A percentile compares a stretch with the other conserved stretches of the same genome.
phyloP scores from a whole-genome alignment of 225 moss, liverwort and hornwort genomes.

The Climacium dendroides region DNA sequence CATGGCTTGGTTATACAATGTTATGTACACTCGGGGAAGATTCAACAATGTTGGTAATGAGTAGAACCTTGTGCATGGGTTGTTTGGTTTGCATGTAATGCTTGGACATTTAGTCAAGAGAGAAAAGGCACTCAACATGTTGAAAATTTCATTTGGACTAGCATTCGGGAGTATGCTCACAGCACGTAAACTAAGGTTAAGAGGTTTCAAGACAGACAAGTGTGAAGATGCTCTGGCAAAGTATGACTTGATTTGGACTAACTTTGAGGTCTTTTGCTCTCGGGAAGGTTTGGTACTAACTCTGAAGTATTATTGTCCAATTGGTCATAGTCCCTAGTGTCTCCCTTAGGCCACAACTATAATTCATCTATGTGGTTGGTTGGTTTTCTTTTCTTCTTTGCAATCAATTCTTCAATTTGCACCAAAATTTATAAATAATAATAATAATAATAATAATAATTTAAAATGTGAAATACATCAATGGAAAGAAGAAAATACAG shows the following conservation, averaged over 20 bases:
- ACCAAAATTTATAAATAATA: too few species aligned
- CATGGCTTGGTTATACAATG: background rate
- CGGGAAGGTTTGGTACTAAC: background rate
- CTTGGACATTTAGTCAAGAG: background rate
- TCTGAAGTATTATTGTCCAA: background rate
- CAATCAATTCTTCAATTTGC: background rate
- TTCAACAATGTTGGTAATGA: background rate
- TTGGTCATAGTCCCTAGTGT: too few species aligned
- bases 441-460: too few species aligned
- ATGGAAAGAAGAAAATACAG: background rate
- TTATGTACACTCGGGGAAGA: rapidly evolving
- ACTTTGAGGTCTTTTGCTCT: background rate
- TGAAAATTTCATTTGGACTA: background rate
- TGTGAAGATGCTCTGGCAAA: background rate
- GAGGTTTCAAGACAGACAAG: background rate
- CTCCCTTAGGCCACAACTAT: too few species aligned
- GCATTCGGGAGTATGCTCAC: rapidly evolving
- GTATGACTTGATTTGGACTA: background rate
- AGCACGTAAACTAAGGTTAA: rapidly evolving
- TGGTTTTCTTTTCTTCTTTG: background rate
- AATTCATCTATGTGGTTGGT: background rate
- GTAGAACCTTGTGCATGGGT: rapidly evolving
- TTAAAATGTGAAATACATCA: rapidly evolving
- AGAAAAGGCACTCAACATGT: background rate
- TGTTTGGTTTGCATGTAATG: background rate